phyloP scores from a whole-genome alignment of 208 protist genomes.

The Acanthamoeba royreba region DNA sequence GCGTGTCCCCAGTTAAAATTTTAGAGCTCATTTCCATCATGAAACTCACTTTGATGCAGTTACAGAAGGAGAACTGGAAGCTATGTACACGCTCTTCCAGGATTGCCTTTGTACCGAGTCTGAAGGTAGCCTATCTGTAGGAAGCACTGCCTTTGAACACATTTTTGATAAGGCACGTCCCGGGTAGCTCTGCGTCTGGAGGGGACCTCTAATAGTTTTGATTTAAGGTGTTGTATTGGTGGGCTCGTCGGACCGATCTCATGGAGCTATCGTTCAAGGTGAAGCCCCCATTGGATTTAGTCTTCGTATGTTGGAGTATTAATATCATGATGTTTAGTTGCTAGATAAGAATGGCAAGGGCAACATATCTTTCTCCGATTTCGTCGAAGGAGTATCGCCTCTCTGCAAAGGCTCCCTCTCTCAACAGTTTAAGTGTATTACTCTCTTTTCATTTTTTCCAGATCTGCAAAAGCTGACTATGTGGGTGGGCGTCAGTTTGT shows the following conservation, averaged over 20 bases:
- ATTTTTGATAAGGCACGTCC: no score
- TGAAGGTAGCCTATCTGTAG: background rate
- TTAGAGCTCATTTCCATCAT: background rate
- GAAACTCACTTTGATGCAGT: background rate
- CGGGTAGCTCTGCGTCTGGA: no score
- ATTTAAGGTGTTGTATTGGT: slow-evolving; percentile 31
- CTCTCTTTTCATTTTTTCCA: background rate
- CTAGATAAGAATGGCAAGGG: background rate
- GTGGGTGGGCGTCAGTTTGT: background rate
- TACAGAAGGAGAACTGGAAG: background rate
- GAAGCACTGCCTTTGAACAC: background rate
- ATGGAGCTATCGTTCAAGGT: background rate
- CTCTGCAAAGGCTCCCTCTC: background rate
- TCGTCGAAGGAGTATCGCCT: background rate
- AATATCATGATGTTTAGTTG: background rate
- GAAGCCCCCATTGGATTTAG: background rate
- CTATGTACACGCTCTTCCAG: background rate
- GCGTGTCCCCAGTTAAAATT: background rate
- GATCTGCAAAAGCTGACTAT: background rate
- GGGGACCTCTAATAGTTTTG: no score
- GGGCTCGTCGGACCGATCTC: background rate
- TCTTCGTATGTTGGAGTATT: background rate
- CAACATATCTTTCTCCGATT: background rate
- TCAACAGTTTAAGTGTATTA: background rate
- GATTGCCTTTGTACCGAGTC: background rate